Evolutionary conservation across 495 filamentous ascomycete species (phyloP).

Genomic region (Pyrenula aspistea): DNA sequence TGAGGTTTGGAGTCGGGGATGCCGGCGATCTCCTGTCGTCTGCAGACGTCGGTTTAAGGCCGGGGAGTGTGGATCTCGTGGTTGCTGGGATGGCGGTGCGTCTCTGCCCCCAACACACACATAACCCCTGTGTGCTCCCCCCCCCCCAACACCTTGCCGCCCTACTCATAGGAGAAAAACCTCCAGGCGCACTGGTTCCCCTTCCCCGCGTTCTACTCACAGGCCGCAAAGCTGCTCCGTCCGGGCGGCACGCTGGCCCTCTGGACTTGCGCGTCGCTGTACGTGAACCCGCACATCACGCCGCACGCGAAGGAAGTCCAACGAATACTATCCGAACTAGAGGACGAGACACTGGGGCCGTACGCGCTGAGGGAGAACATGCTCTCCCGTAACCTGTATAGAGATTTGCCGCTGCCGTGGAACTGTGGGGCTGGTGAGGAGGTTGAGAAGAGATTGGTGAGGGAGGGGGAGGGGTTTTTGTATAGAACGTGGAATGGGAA

Average conservation of each 20-base stretch:
- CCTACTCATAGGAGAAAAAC: too few species aligned
- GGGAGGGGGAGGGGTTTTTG: slow-evolving; percentile 21
- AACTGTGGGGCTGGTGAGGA: slow-evolving; percentile 9
- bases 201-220: slow-evolving; percentile 36
- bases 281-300: slow-evolving; percentile 20
- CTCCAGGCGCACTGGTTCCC: slow-evolving; percentile 44
- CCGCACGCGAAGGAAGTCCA: slow-evolving; percentile 17
- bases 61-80: slow-evolving; percentile 33
- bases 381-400: slow-evolving; percentile 23
- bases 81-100: slow-evolving; percentile 31
- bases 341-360: slow-evolving; percentile 17
- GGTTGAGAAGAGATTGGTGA: slow-evolving; percentile 22
- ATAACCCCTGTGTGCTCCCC: too few species aligned
- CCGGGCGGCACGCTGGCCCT: slow-evolving; percentile 40
- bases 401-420: slow-evolving; percentile 36
- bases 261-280: slow-evolving; percentile 22
- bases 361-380: slow-evolving; percentile 23
- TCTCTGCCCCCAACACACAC: not conserved
- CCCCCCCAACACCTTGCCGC: not conserved
- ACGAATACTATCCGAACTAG: slow-evolving; percentile 16
- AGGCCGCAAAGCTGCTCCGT: slow-evolving; percentile 32
- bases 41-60: slow-evolving; percentile 4
- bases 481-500: slow-evolving; percentile 26
- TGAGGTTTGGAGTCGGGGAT: slow-evolving; percentile 24
- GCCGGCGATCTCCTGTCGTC: slow-evolving; percentile 24